These are phyloP conservation scores for Tephrocybe sp. DNA, from an alignment of 768 basidiomycete species.

Conservation along the genomic window DNA sequence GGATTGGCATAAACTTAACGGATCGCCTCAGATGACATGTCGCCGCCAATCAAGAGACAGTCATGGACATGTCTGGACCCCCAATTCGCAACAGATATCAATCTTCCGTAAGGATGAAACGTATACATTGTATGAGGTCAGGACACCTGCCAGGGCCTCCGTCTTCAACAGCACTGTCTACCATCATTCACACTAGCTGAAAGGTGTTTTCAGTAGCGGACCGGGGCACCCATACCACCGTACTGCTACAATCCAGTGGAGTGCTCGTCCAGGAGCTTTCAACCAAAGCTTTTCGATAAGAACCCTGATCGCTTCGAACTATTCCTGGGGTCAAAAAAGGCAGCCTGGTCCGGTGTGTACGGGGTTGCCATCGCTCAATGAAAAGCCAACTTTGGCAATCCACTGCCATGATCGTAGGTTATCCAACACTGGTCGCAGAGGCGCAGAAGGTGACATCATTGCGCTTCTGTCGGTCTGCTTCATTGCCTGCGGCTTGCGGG, in stretches of 20 bases:
- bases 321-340: not conserved
- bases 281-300: not conserved
- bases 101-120: constrained; percentile 13
- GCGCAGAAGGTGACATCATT: no score
- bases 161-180: not conserved
- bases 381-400: not conserved
- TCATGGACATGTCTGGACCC: constrained; percentile 1
- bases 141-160: constrained; percentile 5
- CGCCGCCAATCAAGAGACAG: constrained; percentile 10
- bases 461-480: no score
- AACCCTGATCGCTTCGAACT: not conserved
- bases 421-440: not conserved
- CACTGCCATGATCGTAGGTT: not conserved
- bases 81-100: constrained; percentile 5
- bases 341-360: not conserved
- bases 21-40: constrained; percentile 5
- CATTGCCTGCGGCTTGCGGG: not conserved
- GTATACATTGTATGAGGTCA: not conserved
- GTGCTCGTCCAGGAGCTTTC: not conserved
- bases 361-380: not conserved
- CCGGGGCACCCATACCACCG: not conserved
- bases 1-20: not conserved
- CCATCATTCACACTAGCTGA: no score
- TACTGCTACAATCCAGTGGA: no score
- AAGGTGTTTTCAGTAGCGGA: not conserved